Evolutionary conservation across 31 red algal genomes (phyloP).

Genomic region (Odonthalia washingtoniensis): DNA sequence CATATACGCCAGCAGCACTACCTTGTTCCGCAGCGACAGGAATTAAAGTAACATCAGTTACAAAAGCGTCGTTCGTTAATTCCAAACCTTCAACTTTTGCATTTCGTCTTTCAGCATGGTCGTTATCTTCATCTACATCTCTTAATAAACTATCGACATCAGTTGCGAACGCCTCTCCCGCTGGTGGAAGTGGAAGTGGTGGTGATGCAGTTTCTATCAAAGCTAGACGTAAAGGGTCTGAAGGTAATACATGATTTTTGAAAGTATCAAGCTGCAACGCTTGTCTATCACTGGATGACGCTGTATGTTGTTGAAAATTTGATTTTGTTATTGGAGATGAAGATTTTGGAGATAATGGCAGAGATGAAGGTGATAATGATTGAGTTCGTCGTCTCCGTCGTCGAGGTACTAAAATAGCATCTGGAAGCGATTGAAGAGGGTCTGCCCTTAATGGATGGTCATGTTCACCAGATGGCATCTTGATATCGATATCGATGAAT

Average conservation of each 20-base stretch:
- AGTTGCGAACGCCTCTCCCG: conserved; percentile 52
- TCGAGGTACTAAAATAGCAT: conserved; percentile 52
- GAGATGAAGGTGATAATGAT: background rate
- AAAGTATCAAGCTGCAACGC: background rate
- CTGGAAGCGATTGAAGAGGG: conserved; percentile 57
- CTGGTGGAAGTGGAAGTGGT: conserved; percentile 35
- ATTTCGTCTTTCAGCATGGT: background rate
- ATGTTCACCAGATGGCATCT: conserved; percentile 34
- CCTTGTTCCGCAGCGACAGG: conserved; percentile 10
- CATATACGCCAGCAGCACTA: conserved; percentile 42
- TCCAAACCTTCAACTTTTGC: background rate
- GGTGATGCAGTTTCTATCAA: conserved; percentile 11
- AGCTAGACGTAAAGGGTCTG: conserved; percentile 43
- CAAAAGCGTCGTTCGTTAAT: conserved; percentile 16
- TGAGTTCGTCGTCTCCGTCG: conserved; percentile 25
- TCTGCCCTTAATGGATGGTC: conserved; percentile 64
- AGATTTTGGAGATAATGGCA: background rate
- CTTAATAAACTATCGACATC: conserved; percentile 44
- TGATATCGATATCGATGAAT: no score
- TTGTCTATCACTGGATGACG: background rate
- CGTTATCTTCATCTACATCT: conserved; percentile 17
- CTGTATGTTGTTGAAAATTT: no score
- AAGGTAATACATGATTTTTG: background rate
- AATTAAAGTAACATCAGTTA: conserved; percentile 54
- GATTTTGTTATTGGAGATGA: no score